phyloP scores from a whole-genome alignment of 2,329 filamentous ascomycete species.

The Microdochium paspali region DNA sequence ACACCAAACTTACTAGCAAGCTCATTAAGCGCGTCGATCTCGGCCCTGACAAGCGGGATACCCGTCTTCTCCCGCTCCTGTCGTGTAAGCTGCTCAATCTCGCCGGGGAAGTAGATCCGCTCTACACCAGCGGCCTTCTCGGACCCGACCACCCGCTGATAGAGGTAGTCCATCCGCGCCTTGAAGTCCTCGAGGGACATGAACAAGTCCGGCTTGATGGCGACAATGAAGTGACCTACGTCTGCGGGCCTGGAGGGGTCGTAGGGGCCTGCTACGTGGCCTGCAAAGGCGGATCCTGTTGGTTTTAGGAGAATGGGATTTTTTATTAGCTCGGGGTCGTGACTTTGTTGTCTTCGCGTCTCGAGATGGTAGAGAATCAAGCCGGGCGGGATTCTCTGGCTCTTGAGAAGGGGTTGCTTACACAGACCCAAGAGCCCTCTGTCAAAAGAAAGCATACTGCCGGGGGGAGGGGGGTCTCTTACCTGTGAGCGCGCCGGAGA shows the following conservation, averaged over 20 bases:
- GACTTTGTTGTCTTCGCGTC: neutral
- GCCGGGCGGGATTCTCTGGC: no score
- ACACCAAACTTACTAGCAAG: slow-evolving; percentile 11
- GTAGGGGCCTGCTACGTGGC: slow-evolving; percentile 68
- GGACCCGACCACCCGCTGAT: slow-evolving; percentile 40
- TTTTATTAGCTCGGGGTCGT: neutral
- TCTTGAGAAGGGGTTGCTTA: no score
- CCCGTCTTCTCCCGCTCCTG: slow-evolving; percentile 40
- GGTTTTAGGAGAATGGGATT: neutral
- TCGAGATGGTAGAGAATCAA: neutral
- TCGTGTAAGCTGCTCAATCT: slow-evolving; percentile 49
- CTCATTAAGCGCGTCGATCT: slow-evolving; percentile 44
- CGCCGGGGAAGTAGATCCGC: slow-evolving; percentile 51
- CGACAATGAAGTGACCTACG: slow-evolving; percentile 66
- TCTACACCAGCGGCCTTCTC: slow-evolving; percentile 47
- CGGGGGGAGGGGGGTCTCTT: neutral
- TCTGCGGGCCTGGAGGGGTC: slow-evolving; percentile 59
- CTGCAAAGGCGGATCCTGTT: slow-evolving; percentile 64
- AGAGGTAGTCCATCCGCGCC: slow-evolving; percentile 46
- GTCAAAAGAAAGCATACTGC: neutral
- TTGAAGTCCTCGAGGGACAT: slow-evolving; percentile 62
- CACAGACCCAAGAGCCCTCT: neutral
- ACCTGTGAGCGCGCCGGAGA: slow-evolving; percentile 63
- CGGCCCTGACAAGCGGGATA: slow-evolving; percentile 48
- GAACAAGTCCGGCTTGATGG: slow-evolving; percentile 67